phyloP scores from a whole-genome alignment of 2,329 filamentous ascomycete species.

The Ceratocystis smalleyi region DNA sequence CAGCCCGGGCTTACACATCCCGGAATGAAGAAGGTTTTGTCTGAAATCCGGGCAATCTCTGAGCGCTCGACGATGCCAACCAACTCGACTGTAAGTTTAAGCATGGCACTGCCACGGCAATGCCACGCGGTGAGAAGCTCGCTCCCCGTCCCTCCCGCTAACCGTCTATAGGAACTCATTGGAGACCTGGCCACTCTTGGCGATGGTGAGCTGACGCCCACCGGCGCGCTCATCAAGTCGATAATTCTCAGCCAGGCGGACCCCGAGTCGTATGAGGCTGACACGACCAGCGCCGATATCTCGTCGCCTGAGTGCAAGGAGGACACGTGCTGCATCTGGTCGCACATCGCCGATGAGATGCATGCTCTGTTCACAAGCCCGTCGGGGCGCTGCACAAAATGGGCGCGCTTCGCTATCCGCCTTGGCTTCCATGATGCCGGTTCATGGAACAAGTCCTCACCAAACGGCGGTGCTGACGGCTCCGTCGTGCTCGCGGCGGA shows the following conservation, averaged over 20 bases:
- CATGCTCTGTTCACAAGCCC: conserved; percentile 24
- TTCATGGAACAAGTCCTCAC: conserved; percentile 27
- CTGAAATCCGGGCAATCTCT: conserved; percentile 5
- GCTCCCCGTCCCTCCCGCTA: not conserved
- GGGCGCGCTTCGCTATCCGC: conserved; percentile 31
- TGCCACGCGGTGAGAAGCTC: not conserved
- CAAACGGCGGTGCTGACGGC: conserved; percentile 33
- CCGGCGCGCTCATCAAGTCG: conserved; percentile 26
- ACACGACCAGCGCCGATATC: conserved; percentile 18
- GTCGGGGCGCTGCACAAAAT: conserved; percentile 29
- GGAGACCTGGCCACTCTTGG: conserved; percentile 27
- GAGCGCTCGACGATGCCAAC: conserved; percentile 1
- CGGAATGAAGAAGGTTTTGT: conserved; percentile 9
- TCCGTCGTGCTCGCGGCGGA: conserved; percentile 29
- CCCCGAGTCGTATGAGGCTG: conserved; percentile 20
- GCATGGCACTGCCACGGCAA: not conserved
- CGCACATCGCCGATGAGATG: conserved; percentile 29
- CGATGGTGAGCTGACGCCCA: conserved; percentile 23
- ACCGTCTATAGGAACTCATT: conserved; percentile 21
- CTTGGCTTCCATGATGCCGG: conserved; percentile 35
- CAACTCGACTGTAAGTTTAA: conserved; percentile 7
- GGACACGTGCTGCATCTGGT: conserved; percentile 33
- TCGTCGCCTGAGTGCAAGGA: conserved; percentile 23
- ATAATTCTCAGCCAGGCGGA: conserved; percentile 25
- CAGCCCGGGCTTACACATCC: conserved; percentile 5